Percentiles rank a stretch among this genome's conserved stretches.
Conservation (phyloP, 2,329 filamentous ascomycete genomes). For the Apiospora saccharicola region DNA sequence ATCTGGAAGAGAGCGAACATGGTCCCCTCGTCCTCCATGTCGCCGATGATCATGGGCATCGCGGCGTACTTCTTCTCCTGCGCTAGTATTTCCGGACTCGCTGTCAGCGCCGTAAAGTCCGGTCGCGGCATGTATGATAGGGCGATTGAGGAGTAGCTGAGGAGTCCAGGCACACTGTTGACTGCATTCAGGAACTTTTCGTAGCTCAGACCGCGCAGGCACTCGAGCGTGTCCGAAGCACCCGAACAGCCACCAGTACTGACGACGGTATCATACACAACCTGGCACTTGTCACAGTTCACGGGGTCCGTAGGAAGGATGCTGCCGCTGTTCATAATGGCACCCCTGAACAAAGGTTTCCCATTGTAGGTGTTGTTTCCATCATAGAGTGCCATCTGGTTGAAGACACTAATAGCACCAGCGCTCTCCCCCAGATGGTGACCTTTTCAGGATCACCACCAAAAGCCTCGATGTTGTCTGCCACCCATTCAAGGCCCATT, state of each 20-base stretch:
- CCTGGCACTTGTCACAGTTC: slow-evolving; percentile 71
- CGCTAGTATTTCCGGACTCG: slow-evolving; percentile 68
- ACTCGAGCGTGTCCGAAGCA: slow-evolving; percentile 65
- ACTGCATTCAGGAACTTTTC: slow-evolving; percentile 68
- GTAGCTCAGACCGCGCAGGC: slow-evolving; percentile 69
- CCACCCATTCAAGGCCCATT: slow-evolving; percentile 76
- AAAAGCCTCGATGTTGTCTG: slow-evolving; percentile 79
- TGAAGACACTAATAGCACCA: slow-evolving; percentile 75
- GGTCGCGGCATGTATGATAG: slow-evolving; percentile 79
- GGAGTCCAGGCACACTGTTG: slow-evolving; percentile 73
- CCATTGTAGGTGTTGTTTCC: slow-evolving; percentile 79
- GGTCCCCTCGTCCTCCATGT: slow-evolving; percentile 84
- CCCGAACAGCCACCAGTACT: slow-evolving; percentile 66
- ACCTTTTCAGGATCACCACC: slow-evolving; percentile 79
- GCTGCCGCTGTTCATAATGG: slow-evolving; percentile 79
- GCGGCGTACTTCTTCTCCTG: slow-evolving; percentile 60
- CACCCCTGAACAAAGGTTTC: slow-evolving; percentile 75
- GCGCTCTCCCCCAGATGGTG: slow-evolving; percentile 80
- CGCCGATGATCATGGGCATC: slow-evolving; percentile 72
- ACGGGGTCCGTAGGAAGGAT: slow-evolving; percentile 68
- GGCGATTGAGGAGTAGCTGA: slow-evolving; percentile 73
- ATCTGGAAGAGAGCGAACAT: slow-evolving; percentile 74
- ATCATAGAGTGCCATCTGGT: slow-evolving; percentile 78
- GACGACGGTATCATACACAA: slow-evolving; percentile 69
- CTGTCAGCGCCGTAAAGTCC: slow-evolving; percentile 68